A percentile compares a stretch with the other conserved stretches of the same genome.
Conservation (phyloP, 129 eudicot species). For the Ambrosia trifida region DNA sequence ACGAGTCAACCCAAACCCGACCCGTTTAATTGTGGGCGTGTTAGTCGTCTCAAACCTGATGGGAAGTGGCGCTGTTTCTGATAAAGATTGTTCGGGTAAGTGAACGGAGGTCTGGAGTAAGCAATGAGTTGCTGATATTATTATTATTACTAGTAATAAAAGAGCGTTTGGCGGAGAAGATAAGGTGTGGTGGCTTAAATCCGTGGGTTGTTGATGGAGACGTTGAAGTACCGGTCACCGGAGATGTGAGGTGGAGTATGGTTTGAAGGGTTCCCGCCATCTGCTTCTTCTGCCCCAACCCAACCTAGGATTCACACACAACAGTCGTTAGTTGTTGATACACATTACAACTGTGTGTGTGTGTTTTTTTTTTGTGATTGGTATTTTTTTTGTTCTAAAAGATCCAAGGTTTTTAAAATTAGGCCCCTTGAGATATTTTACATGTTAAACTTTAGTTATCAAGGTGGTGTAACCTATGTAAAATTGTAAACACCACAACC, state of each 20-base stretch:
- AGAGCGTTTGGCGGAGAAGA: constrained; percentile 18
- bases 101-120: constrained; percentile 39
- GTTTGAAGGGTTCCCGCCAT: constrained; percentile 66
- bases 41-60: too few relatives aligned
- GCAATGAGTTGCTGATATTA: constrained; percentile 18
- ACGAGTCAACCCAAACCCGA: background rate
- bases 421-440: background rate
- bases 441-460: too few relatives aligned
- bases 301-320: background rate
- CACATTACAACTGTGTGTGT: background rate
- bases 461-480: background rate
- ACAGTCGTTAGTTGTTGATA: too few relatives aligned
- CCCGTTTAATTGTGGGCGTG: too few relatives aligned
- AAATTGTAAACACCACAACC: background rate
- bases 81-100: constrained; percentile 29
- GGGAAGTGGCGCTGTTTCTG: constrained; percentile 40
- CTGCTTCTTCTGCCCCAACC: constrained; percentile 9
- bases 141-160: background rate
- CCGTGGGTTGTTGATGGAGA: constrained; percentile 26
- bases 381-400: background rate
- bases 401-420: background rate
- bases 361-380: constrained; percentile 15
- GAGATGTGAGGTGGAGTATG: constrained; percentile 32
- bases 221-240: constrained; percentile 37
- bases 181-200: background rate